Percentiles rank a stretch among this genome's conserved stretches.
Evolutionary conservation across 1,139 yeast genomes (phyloP).

Genomic region (Groenewaldozyma sp.): DNA sequence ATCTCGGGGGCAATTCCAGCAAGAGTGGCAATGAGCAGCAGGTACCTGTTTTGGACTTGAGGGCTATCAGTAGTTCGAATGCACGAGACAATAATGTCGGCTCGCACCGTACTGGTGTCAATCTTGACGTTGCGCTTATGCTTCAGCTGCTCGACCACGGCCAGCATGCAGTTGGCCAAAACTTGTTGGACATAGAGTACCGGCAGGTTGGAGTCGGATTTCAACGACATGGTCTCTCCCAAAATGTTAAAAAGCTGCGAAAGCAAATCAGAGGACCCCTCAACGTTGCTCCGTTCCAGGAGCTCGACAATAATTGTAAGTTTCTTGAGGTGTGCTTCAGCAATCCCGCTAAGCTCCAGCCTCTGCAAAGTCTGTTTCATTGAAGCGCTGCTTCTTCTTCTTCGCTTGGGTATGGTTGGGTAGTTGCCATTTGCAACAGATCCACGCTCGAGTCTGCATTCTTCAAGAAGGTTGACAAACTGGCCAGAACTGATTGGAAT

Average conservation of each 20-base stretch:
- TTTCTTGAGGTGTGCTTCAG: constrained; percentile 68
- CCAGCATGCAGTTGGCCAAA: constrained; percentile 76
- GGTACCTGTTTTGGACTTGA: constrained; percentile 82
- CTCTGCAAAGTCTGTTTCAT: constrained; percentile 64
- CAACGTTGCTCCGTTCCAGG: constrained; percentile 44
- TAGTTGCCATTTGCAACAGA: constrained; percentile 45
- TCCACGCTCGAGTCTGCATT: constrained; percentile 34
- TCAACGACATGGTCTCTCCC: constrained; percentile 80
- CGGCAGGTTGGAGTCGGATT: constrained; percentile 85
- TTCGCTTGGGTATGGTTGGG: constrained; percentile 39
- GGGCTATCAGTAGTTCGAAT: constrained; percentile 86
- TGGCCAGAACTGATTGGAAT: constrained; percentile 39
- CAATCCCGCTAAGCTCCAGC: constrained; percentile 60
- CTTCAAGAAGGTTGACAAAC: constrained; percentile 42
- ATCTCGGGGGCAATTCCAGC: constrained; percentile 87
- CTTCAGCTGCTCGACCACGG: constrained; percentile 43
- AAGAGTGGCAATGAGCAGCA: constrained; percentile 76
- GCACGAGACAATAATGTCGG: constrained; percentile 84
- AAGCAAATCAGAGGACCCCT: constrained; percentile 45
- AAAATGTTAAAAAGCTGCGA: constrained; percentile 50
- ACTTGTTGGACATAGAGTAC: constrained; percentile 87
- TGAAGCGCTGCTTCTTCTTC: constrained; percentile 71
- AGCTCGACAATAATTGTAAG: constrained; percentile 74
- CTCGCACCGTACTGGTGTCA: constrained; percentile 68
- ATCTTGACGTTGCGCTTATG: constrained; percentile 25